Base-by-base conservation (phyloP, 164 flowering plant species). In the Houttuynia cordata region DNA sequence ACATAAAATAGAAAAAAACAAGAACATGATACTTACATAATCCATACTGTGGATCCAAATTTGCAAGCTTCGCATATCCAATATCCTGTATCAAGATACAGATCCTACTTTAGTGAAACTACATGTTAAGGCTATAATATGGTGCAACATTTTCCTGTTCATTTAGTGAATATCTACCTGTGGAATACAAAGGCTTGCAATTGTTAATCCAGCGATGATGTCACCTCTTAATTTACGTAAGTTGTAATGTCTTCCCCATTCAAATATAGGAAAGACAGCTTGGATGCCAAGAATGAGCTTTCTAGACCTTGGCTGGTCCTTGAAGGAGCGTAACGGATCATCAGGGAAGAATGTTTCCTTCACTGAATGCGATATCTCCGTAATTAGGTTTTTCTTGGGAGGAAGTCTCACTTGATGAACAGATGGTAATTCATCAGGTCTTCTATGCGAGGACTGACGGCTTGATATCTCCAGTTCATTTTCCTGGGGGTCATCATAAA, bases 111-210 rank as follows among this genome's bases (percentile, higher is more conserved):
- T 15, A 41, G 41, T 57, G 45, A 56, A 4, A 24, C 22, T 41
- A 42, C 19, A 25, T 14, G 8, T 22, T 22, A 34, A 52, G 57
- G 15, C 57, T 12, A 21, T 50, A 57, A 13, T 17, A 53, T 49
- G 51, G 45, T n/a, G 12, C 25, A 12, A 10, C 37, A 47, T n/a
- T 4, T 25, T 62, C 12, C 39, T 24, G 19, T 50, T 22, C 19
- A 37, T 15, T 42, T n/a, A 24, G 40, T 12, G 4, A 60, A 25
- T 40, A 53, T 54, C 42, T 74, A 85, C 90, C 92, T 88, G 96
- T 69, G 96, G 96, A 63, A 88, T 86, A 75, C 87, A 81, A 45
- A 88, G 87, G 69, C 92, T 88, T 14, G 96, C 96, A 75, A 88
- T 86, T 45, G 92, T 86, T 57, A 88, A 78, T 24, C 96, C 96